Percentiles rank a stretch among this genome's conserved stretches.
Conservation (phyloP, 306 rosid genomes). For the Oemleria cerasiformis region DNA sequence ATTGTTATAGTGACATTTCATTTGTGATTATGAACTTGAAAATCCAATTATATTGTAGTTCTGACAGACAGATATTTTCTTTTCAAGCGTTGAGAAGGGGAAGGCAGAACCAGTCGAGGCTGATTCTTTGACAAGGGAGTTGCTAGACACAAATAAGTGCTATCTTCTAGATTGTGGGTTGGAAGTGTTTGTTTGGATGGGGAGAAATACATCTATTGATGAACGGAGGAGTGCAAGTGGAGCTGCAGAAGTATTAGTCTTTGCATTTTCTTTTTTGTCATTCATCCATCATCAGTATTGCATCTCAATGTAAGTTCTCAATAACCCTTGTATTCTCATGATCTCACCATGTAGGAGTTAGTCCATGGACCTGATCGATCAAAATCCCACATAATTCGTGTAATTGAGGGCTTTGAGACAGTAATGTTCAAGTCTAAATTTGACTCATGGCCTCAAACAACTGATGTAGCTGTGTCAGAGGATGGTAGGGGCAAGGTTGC, state of each 20-base stretch:
- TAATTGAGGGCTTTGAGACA: slow-evolving; percentile 96
- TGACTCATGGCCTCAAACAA: slow-evolving; percentile 77
- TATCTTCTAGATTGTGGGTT: slow-evolving; percentile 81
- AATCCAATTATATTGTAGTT: slow-evolving; percentile 10
- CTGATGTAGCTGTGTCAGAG: slow-evolving; percentile 62
- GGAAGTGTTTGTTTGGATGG: slow-evolving; percentile 90
- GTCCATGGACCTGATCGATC: slow-evolving; percentile 48
- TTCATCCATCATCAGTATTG: slow-evolving; percentile 21
- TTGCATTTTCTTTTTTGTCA: background rate
- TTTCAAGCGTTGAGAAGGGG: slow-evolving; percentile 75
- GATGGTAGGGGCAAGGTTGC: slow-evolving; percentile 99
- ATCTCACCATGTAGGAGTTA: slow-evolving; percentile 53
- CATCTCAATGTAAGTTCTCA: slow-evolving; percentile 25
- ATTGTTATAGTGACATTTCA: slow-evolving; percentile 16
- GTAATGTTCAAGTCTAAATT: slow-evolving; percentile 89
- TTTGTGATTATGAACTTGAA: slow-evolving; percentile 16
- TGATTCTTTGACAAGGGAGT: slow-evolving; percentile 69
- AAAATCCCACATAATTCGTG: slow-evolving; percentile 67
- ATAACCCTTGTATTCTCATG: slow-evolving; percentile 25
- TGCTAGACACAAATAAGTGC: slow-evolving; percentile 76
- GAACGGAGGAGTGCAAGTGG: slow-evolving; percentile 77
- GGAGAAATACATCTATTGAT: slow-evolving; percentile 87
- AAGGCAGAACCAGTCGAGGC: slow-evolving; percentile 57
- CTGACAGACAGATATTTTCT: slow-evolving; percentile 27
- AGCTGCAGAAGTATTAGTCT: slow-evolving; percentile 71